A percentile compares a stretch with the other conserved stretches of the same genome.
Evolutionary conservation across 1,139 yeast species (phyloP).

Genomic region (Kodamaea sp.): DNA sequence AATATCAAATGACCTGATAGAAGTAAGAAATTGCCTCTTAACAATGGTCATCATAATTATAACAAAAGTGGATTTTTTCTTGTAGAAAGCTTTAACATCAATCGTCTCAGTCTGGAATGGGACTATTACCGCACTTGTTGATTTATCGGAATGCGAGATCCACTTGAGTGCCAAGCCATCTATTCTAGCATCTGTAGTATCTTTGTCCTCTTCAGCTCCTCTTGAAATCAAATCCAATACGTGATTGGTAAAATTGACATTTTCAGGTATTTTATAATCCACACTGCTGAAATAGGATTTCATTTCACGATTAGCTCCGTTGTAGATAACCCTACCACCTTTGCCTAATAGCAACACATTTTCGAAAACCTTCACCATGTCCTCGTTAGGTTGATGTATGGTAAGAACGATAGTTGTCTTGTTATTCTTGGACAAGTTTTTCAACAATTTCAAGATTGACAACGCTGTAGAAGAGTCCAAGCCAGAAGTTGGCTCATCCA

Average conservation of each 20-base stretch:
- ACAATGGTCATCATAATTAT: slow-evolving; percentile 32
- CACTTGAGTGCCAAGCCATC: slow-evolving; percentile 39
- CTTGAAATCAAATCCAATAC: slow-evolving; percentile 69
- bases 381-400: slow-evolving; percentile 82
- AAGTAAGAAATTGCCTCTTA: slow-evolving; percentile 43
- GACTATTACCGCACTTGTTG: neutral
- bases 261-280: slow-evolving; percentile 57
- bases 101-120: slow-evolving; percentile 3
- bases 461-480: slow-evolving; percentile 79
- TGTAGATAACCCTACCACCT: slow-evolving; percentile 71
- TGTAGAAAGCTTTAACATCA: slow-evolving; percentile 8
- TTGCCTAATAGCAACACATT: slow-evolving; percentile 65
- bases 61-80: slow-evolving; percentile 12
- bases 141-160: slow-evolving; percentile 17
- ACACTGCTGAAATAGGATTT: slow-evolving; percentile 42
- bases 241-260: slow-evolving; percentile 71
- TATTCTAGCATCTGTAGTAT: slow-evolving; percentile 31
- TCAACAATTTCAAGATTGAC: slow-evolving; percentile 63
- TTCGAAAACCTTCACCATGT: slow-evolving; percentile 63
- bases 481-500: slow-evolving; percentile 92
- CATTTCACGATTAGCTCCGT: slow-evolving; percentile 49
- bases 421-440: slow-evolving; percentile 52
- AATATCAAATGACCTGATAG: slow-evolving; percentile 62
- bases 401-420: slow-evolving; percentile 77
- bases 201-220: slow-evolving; percentile 34